Evolutionary conservation across 441 rosid genomes (phyloP).

Genomic region (Populus hybrid): DNA sequence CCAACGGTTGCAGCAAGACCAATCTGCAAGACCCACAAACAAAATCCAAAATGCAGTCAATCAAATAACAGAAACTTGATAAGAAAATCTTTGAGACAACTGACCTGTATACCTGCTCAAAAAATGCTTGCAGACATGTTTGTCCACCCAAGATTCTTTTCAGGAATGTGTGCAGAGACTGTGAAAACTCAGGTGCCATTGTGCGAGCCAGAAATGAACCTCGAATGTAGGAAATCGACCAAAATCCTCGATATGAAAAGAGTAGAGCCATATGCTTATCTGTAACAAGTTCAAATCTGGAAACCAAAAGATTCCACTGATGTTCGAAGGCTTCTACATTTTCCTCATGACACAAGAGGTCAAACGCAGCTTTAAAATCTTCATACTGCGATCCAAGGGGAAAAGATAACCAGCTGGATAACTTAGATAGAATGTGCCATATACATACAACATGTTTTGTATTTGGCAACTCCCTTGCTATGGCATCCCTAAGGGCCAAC

Average conservation of each 20-base stretch:
- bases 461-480: slow-evolving; percentile 68
- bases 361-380: slow-evolving; percentile 74
- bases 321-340: slow-evolving; percentile 66
- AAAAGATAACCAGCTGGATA: slow-evolving; percentile 79
- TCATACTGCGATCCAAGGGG: slow-evolving; percentile 65
- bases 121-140: slow-evolving; percentile 63
- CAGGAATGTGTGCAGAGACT: slow-evolving; percentile 53
- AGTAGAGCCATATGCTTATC: slow-evolving; percentile 79
- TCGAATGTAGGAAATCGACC: slow-evolving; percentile 61
- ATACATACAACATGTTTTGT: slow-evolving; percentile 65
- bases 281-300: slow-evolving; percentile 65
- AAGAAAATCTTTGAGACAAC: background rate
- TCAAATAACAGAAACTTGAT: slow-evolving; percentile 4
- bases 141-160: slow-evolving; percentile 53
- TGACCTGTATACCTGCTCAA: slow-evolving; percentile 65
- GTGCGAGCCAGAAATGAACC: slow-evolving; percentile 72
- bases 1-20: slow-evolving; percentile 42
- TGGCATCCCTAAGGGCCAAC: slow-evolving; percentile 65
- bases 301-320: slow-evolving; percentile 69
- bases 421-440: slow-evolving; percentile 60
- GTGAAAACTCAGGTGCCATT: slow-evolving; percentile 57
- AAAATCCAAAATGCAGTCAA: slow-evolving; percentile 13
- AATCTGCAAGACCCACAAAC: slow-evolving; percentile 42
- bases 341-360: slow-evolving; percentile 53
- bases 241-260: slow-evolving; percentile 53